Conservation (phyloP, 1,284 basidiomycete species). For the Sporisorium exsertum region DNA sequence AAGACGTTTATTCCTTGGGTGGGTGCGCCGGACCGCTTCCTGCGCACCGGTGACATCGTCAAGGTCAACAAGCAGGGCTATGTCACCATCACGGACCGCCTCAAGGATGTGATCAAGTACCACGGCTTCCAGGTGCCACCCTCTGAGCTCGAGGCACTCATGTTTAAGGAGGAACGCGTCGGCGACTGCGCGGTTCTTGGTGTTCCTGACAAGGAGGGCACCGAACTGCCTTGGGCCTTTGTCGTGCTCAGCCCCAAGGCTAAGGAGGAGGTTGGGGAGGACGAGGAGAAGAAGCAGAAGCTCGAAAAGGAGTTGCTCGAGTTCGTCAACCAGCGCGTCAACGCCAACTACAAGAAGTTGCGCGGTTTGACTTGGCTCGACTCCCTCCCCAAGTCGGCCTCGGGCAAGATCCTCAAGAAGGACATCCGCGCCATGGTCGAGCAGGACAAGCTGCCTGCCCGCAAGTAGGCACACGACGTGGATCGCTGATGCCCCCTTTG, state of each 20-base stretch:
- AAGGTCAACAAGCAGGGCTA: conserved; percentile 59
- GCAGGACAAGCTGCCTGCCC: conserved; percentile 31
- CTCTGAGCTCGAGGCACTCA: conserved; percentile 62
- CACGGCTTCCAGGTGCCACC: conserved; percentile 68
- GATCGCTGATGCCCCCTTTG: not conserved
- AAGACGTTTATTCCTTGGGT: conserved; percentile 47
- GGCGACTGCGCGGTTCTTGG: conserved; percentile 60
- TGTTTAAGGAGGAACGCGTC: conserved; percentile 52
- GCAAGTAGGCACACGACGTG: conserved; percentile 7
- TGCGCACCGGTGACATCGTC: conserved; percentile 66
- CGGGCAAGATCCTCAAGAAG: conserved; percentile 66
- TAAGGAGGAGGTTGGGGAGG: conserved; percentile 21
- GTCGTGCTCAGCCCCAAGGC: conserved; percentile 44
- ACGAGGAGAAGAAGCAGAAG: conserved; percentile 35
- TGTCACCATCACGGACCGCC: conserved; percentile 61
- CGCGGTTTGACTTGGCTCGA: conserved; percentile 62
- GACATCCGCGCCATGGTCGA: conserved; percentile 55
- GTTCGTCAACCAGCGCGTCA: conserved; percentile 58
- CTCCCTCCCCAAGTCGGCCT: conserved; percentile 57
- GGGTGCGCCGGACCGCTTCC: conserved; percentile 45
- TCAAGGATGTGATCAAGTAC: conserved; percentile 68
- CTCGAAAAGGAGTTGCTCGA: conserved; percentile 45
- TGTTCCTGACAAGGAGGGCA: conserved; percentile 40
- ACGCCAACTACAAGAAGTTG: conserved; percentile 64
- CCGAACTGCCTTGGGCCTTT: conserved; percentile 61